Evolutionary conservation across 1,284 basidiomycete species (phyloP).

Genomic region (Pholiota adiposa): DNA sequence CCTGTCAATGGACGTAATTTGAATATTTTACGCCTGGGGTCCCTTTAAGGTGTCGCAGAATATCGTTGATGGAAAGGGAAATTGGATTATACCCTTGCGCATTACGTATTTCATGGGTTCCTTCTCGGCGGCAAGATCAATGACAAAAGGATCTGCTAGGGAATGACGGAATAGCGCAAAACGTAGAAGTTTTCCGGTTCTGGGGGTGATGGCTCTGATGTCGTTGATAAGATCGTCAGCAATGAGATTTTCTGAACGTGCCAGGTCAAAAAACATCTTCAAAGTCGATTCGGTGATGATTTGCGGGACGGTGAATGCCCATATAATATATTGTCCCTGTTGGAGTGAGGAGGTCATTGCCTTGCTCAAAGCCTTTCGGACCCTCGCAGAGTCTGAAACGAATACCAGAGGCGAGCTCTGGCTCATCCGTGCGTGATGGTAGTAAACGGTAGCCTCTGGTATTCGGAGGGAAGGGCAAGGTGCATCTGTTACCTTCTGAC

Average conservation of each 20-base stretch:
- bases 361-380: neutral
- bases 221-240: neutral
- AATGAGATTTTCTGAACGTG: neutral
- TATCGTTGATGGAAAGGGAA: too few species aligned
- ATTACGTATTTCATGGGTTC: too few species aligned
- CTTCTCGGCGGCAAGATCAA: too few species aligned
- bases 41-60: too few species aligned
- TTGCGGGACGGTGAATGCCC: neutral
- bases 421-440: neutral
- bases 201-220: too few species aligned
- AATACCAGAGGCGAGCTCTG: slow-evolving; percentile 6
- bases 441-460: slow-evolving; percentile 12
- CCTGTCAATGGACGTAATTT: too few species aligned
- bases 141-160: neutral
- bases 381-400: slow-evolving; percentile 12
- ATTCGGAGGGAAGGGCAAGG: neutral
- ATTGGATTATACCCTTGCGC: too few species aligned
- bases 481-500: too few species aligned
- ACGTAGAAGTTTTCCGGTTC: too few species aligned
- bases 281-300: neutral
- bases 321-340: neutral
- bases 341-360: slow-evolving; percentile 1
- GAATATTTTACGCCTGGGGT: too few species aligned
- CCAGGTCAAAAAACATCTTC: neutral
- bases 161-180: neutral